phyloP scores from a whole-genome alignment of 1,284 basidiomycete species.

The Marasmius oreades region DNA sequence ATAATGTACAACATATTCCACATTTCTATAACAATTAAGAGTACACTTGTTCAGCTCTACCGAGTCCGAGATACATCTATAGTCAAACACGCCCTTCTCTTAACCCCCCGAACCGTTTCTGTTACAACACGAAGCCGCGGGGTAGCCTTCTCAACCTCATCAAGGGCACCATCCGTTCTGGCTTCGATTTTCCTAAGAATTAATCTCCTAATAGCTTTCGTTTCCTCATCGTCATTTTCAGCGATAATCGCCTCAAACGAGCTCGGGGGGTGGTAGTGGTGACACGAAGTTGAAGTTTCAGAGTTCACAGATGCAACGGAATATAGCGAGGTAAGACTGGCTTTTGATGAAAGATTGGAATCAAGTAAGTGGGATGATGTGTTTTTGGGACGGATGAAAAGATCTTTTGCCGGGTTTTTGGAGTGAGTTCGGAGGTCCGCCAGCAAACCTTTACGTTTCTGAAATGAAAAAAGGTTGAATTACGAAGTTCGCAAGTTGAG shows the following conservation, averaged over 20 bases:
- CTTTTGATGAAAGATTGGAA: slow-evolving; percentile 16
- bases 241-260: slow-evolving; percentile 35
- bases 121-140: slow-evolving; percentile 62
- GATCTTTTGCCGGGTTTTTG: slow-evolving; percentile 7
- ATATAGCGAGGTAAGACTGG: slow-evolving; percentile 33
- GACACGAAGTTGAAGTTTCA: slow-evolving; percentile 29
- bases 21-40: too few relatives aligned
- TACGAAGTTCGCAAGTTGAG: neutral
- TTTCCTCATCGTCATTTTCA: slow-evolving; percentile 55
- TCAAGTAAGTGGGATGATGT: neutral
- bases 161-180: slow-evolving; percentile 52
- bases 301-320: slow-evolving; percentile 37
- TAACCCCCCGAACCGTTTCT: slow-evolving; percentile 55
- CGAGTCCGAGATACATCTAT: slow-evolving; percentile 1
- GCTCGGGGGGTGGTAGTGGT: slow-evolving; percentile 4
- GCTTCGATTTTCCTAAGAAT: slow-evolving; percentile 60
- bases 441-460: slow-evolving; percentile 10
- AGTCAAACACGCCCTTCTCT: slow-evolving; percentile 40
- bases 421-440: neutral
- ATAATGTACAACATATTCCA: too few relatives aligned
- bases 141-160: slow-evolving; percentile 57
- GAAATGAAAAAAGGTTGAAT: neutral
- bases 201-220: slow-evolving; percentile 52
- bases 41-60: neutral
- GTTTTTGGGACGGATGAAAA: slow-evolving; percentile 9